Percentiles rank a stretch among this genome's conserved stretches.
Conservation (phyloP, 2,329 filamentous ascomycete species). For the Calonectria pteridis region DNA sequence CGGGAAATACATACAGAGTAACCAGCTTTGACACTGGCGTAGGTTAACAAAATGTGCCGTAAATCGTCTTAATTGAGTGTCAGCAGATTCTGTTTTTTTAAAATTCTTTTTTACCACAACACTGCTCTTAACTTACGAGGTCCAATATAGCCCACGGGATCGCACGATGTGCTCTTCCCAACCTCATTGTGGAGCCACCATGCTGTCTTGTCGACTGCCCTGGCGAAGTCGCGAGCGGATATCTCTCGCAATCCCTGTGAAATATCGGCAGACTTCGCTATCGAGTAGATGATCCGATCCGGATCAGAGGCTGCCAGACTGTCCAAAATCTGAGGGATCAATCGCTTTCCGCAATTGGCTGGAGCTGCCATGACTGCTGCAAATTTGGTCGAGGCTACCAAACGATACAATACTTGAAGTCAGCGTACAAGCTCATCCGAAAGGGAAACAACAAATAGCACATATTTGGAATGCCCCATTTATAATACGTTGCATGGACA, state of each 20-base stretch:
- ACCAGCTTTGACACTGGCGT: conserved; percentile 49
- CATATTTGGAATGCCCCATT: neutral
- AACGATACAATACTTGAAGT: neutral
- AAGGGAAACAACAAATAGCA: neutral
- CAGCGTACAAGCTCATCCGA: neutral
- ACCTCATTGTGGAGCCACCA: conserved; percentile 45
- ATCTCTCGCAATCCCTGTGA: conserved; percentile 38
- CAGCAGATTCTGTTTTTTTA: neutral
- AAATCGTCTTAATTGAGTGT: conserved; percentile 43
- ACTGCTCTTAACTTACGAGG: conserved; percentile 44
- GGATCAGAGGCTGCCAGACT: conserved; percentile 41
- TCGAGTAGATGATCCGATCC: conserved; percentile 41
- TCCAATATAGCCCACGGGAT: conserved; percentile 48
- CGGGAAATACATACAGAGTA: conserved; percentile 44
- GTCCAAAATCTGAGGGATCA: conserved; percentile 47
- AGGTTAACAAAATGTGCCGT: conserved; percentile 46
- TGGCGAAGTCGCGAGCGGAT: conserved; percentile 40
- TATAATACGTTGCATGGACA: neutral
- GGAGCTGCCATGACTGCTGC: neutral
- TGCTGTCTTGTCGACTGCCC: conserved; percentile 46
- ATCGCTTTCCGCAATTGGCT: conserved; percentile 36
- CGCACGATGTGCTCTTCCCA: conserved; percentile 29
- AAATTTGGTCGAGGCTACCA: neutral
- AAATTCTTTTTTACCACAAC: neutral
- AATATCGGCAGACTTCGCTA: conserved; percentile 31